These are phyloP conservation scores for Epichloe sp. DNA, from an alignment of 2,329 filamentous ascomycete species.

Conservation along the genomic window DNA sequence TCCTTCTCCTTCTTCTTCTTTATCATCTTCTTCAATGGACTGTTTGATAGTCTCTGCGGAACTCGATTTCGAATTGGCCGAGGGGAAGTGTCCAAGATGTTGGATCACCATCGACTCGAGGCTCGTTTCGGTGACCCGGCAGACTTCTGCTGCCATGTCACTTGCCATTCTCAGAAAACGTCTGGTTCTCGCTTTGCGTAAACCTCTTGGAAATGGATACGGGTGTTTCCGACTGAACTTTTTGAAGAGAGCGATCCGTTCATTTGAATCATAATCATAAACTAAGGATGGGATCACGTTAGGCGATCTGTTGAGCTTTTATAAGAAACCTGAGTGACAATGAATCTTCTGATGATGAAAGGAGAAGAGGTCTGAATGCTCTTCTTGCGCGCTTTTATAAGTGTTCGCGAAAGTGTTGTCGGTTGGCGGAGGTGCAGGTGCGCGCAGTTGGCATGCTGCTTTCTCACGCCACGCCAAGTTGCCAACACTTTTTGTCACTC, in stretches of 20 bases:
- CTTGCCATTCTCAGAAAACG: too few relatives aligned
- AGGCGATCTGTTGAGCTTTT: background rate
- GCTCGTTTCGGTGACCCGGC: background rate
- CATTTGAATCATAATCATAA: too few relatives aligned
- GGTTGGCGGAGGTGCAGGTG: background rate
- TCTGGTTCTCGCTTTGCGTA: too few relatives aligned
- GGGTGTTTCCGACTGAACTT: too few relatives aligned
- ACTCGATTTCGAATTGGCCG: background rate
- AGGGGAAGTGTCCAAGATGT: background rate
- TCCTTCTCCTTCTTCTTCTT: too few relatives aligned
- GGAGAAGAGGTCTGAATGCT: background rate
- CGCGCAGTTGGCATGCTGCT: too few relatives aligned
- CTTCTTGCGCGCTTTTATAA: background rate
- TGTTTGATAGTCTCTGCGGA: background rate
- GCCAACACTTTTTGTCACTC: background rate
- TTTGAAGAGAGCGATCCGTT: too few relatives aligned
- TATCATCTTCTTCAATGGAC: background rate
- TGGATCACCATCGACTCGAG: background rate
- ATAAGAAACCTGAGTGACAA: accelerated
- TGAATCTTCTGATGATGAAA: background rate
- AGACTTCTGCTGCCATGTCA: background rate
- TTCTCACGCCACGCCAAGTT: background rate
- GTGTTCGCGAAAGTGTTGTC: background rate
- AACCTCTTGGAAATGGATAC: too few relatives aligned
- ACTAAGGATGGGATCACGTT: too few relatives aligned